phyloP scores from a whole-genome alignment of 2,329 filamentous ascomycete species.

The Phialophora tarda region DNA sequence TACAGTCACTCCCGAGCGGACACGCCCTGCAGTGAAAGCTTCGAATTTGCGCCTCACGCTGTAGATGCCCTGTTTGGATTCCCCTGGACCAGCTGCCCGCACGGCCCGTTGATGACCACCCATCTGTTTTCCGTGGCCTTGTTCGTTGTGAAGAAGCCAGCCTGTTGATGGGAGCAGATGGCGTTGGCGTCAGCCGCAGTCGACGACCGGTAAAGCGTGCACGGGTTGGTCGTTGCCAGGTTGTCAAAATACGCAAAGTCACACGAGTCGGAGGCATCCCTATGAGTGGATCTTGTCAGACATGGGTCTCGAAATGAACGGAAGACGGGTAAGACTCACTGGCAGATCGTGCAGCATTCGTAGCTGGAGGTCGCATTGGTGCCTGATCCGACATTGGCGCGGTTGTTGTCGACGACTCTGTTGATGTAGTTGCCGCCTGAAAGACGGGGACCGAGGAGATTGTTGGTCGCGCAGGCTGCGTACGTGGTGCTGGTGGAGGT shows the following conservation, averaged over 20 bases:
- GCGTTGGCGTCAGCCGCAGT: neutral
- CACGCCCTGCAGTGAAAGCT: too few relatives aligned
- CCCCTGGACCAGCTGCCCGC: conserved; percentile 10
- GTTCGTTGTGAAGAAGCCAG: conserved; percentile 9
- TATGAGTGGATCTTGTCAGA: neutral
- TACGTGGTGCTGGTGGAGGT: neutral
- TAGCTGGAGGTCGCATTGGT: conserved; percentile 15
- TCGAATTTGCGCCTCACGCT: neutral
- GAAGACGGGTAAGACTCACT: neutral
- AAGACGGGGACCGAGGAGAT: conserved; percentile 10
- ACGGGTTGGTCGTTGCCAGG: neutral
- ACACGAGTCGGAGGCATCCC: neutral
- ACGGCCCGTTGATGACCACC: conserved; percentile 13
- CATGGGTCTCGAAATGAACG: neutral
- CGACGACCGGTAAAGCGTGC: neutral
- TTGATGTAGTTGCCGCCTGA: conserved; percentile 12
- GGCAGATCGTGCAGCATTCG: conserved; percentile 12
- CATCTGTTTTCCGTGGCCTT: neutral
- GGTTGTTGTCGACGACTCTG: conserved; percentile 4
- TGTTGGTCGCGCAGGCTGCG: conserved; percentile 14
- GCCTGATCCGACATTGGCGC: neutral
- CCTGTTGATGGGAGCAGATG: neutral
- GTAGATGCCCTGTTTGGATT: neutral
- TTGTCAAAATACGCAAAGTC: conserved; percentile 16
- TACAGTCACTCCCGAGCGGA: neutral